These are phyloP conservation scores for Penicillium antarcticum DNA, from an alignment of 495 filamentous ascomycete species.

Conservation along the genomic window DNA sequence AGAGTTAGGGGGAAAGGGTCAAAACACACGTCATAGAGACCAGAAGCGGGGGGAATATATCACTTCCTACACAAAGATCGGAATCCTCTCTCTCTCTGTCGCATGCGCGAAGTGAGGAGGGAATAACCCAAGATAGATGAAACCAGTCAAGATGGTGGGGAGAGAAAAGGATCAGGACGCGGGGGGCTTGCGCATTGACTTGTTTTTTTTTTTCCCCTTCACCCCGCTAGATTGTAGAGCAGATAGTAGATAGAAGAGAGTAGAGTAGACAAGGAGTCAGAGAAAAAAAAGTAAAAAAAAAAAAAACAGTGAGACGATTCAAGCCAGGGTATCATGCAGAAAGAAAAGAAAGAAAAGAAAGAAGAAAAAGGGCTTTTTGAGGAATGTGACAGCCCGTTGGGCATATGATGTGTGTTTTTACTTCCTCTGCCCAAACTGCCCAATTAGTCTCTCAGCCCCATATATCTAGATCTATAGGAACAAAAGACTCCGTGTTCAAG, in stretches of 20 bases:
- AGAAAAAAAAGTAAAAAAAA: neutral
- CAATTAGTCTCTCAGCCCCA: too few species aligned
- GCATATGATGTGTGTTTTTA: too few species aligned
- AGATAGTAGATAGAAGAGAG: too few species aligned
- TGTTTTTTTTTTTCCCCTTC: neutral
- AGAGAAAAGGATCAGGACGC: neutral
- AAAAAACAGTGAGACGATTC: neutral
- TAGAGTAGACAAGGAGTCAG: neutral
- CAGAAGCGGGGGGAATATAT: constrained; percentile 5
- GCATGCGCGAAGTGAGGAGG: constrained; percentile 16
- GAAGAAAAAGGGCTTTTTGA: neutral
- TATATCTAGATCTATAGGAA: too few species aligned
- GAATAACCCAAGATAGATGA: constrained; percentile 3
- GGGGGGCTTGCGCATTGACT: constrained; percentile 8
- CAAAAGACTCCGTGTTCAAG: too few species aligned
- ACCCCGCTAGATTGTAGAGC: too few species aligned
- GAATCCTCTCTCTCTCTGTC: constrained; percentile 9
- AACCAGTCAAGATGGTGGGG: neutral
- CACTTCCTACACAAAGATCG: neutral
- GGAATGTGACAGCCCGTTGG: too few species aligned
- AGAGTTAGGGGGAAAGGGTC: constrained; percentile 1
- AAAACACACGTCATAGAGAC: constrained; percentile 32
- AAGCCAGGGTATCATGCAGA: neutral
- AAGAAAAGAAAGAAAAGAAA: constrained; percentile 3
- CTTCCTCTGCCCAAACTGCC: too few species aligned